These are phyloP conservation scores for Crithidia brevicula DNA, from an alignment of 208 protist species.

Conservation along the genomic window DNA sequence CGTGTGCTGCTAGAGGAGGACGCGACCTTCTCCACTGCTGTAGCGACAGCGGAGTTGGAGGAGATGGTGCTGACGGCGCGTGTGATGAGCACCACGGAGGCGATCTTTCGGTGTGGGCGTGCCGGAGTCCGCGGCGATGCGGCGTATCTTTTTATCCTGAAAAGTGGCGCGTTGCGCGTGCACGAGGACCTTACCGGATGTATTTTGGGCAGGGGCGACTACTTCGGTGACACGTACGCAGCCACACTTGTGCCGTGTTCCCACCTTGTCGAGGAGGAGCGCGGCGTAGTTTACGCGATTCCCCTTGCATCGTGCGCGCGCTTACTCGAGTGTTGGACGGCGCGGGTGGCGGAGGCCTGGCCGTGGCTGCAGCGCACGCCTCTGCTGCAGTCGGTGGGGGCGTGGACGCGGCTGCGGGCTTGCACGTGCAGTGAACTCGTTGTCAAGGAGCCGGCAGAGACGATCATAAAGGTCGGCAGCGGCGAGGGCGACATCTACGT, in stretches of 20 bases:
- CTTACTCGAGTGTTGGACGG: slow-evolving; percentile 37
- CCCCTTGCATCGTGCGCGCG: slow-evolving; percentile 45
- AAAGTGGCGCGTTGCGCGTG: slow-evolving; percentile 55
- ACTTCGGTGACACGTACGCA: slow-evolving; percentile 70
- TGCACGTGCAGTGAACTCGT: slow-evolving; percentile 43
- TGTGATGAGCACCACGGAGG: slow-evolving; percentile 62
- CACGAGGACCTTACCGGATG: slow-evolving; percentile 46
- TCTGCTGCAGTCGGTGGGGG: slow-evolving; percentile 56
- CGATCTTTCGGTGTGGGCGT: slow-evolving; percentile 42
- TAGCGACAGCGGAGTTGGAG: slow-evolving; percentile 36
- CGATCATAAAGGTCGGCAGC: slow-evolving; percentile 41
- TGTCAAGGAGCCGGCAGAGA: slow-evolving; percentile 27
- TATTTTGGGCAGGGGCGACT: slow-evolving; percentile 55
- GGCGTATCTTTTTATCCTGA: slow-evolving; percentile 67
- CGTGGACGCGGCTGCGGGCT: slow-evolving; percentile 54
- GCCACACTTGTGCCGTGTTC: slow-evolving; percentile 40
- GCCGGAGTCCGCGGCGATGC: slow-evolving; percentile 69
- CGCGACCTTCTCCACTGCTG: slow-evolving; percentile 28
- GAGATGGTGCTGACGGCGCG: slow-evolving; percentile 56
- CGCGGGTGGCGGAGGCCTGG: slow-evolving; percentile 35
- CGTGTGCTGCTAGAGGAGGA: slow-evolving; percentile 51
- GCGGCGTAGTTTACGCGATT: slow-evolving; percentile 61
- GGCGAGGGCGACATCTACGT: slow-evolving; percentile 37
- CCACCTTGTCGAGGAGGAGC: slow-evolving; percentile 51
- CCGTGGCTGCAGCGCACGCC: slow-evolving; percentile 39